Percentiles rank a stretch among this genome's conserved stretches.
phyloP scores from a whole-genome alignment of 2,329 filamentous ascomycete species.

The Diaporthe vexans region DNA sequence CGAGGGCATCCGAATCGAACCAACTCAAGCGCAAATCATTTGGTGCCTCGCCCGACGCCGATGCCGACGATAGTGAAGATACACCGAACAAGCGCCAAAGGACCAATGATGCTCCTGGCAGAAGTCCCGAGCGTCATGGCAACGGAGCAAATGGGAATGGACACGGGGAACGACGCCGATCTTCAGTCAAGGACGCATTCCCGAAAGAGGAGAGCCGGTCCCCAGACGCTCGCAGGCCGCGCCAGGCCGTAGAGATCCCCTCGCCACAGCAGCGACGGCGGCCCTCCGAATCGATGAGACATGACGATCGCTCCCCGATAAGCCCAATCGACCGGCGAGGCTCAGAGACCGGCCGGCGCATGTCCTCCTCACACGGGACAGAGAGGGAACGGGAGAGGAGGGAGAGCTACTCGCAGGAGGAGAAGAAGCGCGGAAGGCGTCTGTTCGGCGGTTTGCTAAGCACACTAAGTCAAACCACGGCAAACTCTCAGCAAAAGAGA shows the following conservation, averaged over 20 bases:
- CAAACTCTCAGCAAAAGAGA: conserved; percentile 74
- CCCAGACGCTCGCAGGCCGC: background rate
- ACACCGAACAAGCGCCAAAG: conserved; percentile 38
- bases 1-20: conserved; percentile 21
- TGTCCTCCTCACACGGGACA: conserved; percentile 2
- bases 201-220: conserved; percentile 4
- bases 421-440: conserved; percentile 86
- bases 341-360: conserved; percentile 39
- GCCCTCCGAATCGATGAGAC: conserved; percentile 1
- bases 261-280: conserved; percentile 27
- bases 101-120: background rate
- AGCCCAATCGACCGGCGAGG: conserved; percentile 31
- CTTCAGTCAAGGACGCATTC: background rate
- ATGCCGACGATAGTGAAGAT: conserved; percentile 25
- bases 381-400: conserved; percentile 51
- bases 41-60: conserved; percentile 30
- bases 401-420: conserved; percentile 71
- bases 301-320: conserved; percentile 16
- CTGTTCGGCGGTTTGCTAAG: conserved; percentile 87
- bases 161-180: background rate
- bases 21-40: conserved; percentile 40
- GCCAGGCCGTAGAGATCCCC: background rate
- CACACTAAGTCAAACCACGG: conserved; percentile 81
- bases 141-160: conserved; percentile 9
- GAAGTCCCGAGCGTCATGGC: background rate